These are phyloP conservation scores for Blastocystis sp. DNA, from an alignment of 352 stramenopile genomes.

Conservation along the genomic window DNA sequence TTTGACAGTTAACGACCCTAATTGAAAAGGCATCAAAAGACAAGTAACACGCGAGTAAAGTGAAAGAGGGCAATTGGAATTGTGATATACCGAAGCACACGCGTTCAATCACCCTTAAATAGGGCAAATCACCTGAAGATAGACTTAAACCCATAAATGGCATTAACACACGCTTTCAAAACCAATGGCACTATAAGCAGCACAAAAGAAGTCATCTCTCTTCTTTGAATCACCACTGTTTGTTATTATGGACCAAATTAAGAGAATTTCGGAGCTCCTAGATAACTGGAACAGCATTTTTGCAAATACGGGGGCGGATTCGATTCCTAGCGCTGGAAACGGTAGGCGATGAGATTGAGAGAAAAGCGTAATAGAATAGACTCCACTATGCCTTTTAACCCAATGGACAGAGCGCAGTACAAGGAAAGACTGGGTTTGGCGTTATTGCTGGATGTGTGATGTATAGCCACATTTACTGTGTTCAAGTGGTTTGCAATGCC, in stretches of 20 bases:
- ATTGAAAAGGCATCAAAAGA: too few relatives aligned
- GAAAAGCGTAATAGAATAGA: background rate
- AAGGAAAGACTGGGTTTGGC: constrained; percentile 7
- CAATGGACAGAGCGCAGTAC: constrained; percentile 35
- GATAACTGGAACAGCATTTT: constrained; percentile 65
- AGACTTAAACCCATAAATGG: too few relatives aligned
- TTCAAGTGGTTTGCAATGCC: constrained; percentile 66
- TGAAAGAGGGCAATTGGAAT: too few relatives aligned
- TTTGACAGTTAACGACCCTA: too few relatives aligned
- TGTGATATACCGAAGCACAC: too few relatives aligned
- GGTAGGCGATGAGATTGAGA: background rate
- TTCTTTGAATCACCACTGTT: background rate
- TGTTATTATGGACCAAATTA: constrained; percentile 39
- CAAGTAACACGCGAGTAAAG: too few relatives aligned
- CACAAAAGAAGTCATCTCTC: too few relatives aligned
- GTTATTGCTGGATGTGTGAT: background rate
- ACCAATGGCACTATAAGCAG: too few relatives aligned
- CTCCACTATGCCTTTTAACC: constrained; percentile 4
- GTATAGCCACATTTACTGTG: constrained; percentile 23
- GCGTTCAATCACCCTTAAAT: too few relatives aligned
- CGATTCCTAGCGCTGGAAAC: background rate
- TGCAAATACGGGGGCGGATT: background rate
- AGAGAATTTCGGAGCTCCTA: constrained; percentile 58
- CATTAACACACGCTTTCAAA: too few relatives aligned
- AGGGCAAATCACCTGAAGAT: too few relatives aligned